Base-by-base conservation (phyloP, 1,284 basidiomycete species). In the Flammula alnicola region DNA sequence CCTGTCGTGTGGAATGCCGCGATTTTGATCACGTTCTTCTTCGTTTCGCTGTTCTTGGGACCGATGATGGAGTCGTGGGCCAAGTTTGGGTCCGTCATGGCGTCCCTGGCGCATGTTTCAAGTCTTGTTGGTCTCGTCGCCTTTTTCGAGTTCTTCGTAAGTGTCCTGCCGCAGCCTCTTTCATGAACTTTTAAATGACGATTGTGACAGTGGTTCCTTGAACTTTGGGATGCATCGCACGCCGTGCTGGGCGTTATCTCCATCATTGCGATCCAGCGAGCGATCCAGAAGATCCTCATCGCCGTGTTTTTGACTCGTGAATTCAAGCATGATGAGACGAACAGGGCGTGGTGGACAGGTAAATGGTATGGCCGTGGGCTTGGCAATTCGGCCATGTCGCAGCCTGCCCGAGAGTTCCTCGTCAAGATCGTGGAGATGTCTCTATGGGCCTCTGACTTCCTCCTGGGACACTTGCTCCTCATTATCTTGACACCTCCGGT, bases 331-430 rank as follows among this genome's bases (percentile, higher is more conserved):
- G 95, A 98, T 65, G 94, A 97, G 75, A 95, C 93, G 14, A 97
- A 98, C 74, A 80, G 92, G 53, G 94, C 94, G 6, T 98, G 95
- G 95, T 98, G 95, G 95, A 95, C 93, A n/a, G 95, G 95, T 67
- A 92, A 94, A 71, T 97, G 95, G 95, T 95, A 95, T 66, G 93
- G 94, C 43, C 82, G 93, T 49, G 92, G 93, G 32, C 77, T 97
- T 25, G 95, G 95, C 33, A 79, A 79, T 20, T 89, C 91, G 39
- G 93, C 92, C 33, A 87, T 95, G 68, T 94, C 92, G 30, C 95
- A 97, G 67, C 94, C 95, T 35, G 93, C 92, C 52, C 88, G 95
- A 68, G 95, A 98, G 77, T 96, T 91, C 67, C 83, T 98, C 52
- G 94, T 98, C 76, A 98, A 98, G 79, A 93, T 96, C 53, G 92